Percentiles rank a stretch among this genome's conserved stretches.
phyloP scores from a whole-genome alignment of 1,284 basidiomycete species.

The Moesziomyces sp. region DNA sequence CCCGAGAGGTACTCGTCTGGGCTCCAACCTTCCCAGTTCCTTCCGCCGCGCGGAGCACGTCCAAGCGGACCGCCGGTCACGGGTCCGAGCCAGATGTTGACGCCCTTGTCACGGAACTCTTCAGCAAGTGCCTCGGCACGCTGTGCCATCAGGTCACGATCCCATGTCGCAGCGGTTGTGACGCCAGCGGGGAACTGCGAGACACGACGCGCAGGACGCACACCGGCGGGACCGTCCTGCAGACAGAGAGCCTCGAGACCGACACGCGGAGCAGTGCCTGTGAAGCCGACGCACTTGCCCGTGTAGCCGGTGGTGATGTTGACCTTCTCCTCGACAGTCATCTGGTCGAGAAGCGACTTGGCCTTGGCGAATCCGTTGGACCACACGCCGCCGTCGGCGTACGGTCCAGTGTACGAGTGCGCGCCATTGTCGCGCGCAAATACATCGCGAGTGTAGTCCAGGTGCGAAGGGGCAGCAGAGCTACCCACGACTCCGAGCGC shows the following conservation, averaged over 20 bases:
- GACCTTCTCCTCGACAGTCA: constrained; percentile 70
- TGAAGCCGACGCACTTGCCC: constrained; percentile 54
- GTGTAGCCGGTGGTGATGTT: constrained; percentile 68
- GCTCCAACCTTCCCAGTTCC: constrained; percentile 79
- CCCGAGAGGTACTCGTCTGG: constrained; percentile 51
- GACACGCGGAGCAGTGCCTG: constrained; percentile 71
- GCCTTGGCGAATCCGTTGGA: constrained; percentile 74
- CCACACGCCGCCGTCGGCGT: constrained; percentile 68
- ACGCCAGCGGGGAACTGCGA: constrained; percentile 76
- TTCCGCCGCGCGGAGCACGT: constrained; percentile 75
- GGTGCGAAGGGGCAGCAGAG: constrained; percentile 6
- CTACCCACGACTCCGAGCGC: constrained; percentile 4
- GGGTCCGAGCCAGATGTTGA: constrained; percentile 75
- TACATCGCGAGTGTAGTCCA: constrained; percentile 7
- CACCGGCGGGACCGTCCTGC: constrained; percentile 73
- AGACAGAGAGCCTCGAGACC: constrained; percentile 78
- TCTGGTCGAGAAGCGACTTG: constrained; percentile 63
- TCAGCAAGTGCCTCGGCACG: constrained; percentile 81
- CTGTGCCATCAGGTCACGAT: constrained; percentile 76
- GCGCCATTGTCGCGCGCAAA: constrained; percentile 19
- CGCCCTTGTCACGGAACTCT: constrained; percentile 82
- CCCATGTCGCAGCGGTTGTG: constrained; percentile 77
- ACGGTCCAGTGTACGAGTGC: constrained; percentile 37
- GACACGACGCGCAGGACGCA: constrained; percentile 70
- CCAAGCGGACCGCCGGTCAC: constrained; percentile 68